These are phyloP conservation scores for Colletotrichum tabaci DNA, from an alignment of 2,329 filamentous ascomycete genomes.

Conservation along the genomic window DNA sequence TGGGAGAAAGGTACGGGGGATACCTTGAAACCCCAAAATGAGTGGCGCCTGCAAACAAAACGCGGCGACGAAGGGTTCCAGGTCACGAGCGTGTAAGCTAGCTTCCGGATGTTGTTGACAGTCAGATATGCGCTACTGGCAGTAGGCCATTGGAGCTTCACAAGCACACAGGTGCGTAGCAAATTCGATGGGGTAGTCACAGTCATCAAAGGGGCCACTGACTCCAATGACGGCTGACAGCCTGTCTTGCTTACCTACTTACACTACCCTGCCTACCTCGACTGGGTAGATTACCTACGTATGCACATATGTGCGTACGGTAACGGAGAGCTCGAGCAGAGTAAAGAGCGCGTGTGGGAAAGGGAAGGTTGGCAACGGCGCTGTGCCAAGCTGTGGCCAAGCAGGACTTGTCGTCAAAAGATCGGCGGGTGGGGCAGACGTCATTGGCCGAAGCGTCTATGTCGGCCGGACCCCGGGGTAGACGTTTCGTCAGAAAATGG, in stretches of 20 bases:
- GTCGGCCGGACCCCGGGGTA: conserved; percentile 40
- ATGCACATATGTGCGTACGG: no score
- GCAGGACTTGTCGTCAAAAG: conserved; percentile 43
- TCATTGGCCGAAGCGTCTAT: conserved; percentile 41
- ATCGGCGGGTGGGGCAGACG: conserved; percentile 39
- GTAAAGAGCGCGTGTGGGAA: neutral
- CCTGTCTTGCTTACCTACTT: no score
- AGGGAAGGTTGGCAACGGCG: conserved; percentile 28
- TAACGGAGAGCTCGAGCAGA: neutral
- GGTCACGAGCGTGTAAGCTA: conserved; percentile 17
- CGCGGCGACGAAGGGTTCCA: neutral
- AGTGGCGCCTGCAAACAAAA: conserved; percentile 11
- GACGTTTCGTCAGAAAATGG: conserved; percentile 20
- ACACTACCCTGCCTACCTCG: no score
- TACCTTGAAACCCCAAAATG: conserved; percentile 7
- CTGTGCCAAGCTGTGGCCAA: conserved; percentile 27
- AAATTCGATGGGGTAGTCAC: no score
- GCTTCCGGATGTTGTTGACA: conserved; percentile 4
- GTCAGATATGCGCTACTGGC: conserved; percentile 23
- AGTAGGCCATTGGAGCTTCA: conserved; percentile 21
- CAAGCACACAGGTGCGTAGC: no score
- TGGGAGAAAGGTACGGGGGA: neutral
- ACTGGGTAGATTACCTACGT: no score
- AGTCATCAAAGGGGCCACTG: neutral
- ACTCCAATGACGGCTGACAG: neutral